Evolutionary conservation across 495 filamentous ascomycete species (phyloP).

Genomic region (Trichoderma virens): DNA sequence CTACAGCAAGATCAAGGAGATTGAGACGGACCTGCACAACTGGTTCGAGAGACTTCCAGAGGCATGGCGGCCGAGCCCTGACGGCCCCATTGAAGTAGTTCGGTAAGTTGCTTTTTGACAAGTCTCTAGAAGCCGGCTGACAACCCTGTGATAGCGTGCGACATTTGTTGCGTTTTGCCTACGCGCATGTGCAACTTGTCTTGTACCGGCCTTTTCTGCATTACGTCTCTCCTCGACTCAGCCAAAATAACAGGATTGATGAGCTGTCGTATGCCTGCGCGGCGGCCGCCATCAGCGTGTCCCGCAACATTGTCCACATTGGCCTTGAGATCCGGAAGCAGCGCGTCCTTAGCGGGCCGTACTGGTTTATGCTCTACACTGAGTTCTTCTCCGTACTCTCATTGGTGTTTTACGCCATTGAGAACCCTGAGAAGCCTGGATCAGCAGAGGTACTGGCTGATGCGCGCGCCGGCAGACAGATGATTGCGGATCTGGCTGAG

Average conservation of each 20-base stretch:
- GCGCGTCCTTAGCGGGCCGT: constrained; percentile 76
- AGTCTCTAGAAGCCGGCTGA: constrained; percentile 13
- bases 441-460: constrained; percentile 72
- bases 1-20: constrained; percentile 80
- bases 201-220: constrained; percentile 94
- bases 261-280: constrained; percentile 86
- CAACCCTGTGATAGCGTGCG: constrained; percentile 52
- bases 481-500: constrained; percentile 67
- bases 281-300: constrained; percentile 84
- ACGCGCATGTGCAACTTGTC: constrained; percentile 88
- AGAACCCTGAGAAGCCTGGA: constrained; percentile 76
- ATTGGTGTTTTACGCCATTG: constrained; percentile 79
- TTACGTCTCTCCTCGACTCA: constrained; percentile 69
- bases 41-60: constrained; percentile 79
- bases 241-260: constrained; percentile 61
- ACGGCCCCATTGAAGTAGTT: constrained; percentile 62
- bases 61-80: constrained; percentile 65
- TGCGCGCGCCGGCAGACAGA: constrained; percentile 72
- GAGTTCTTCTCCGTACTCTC: constrained; percentile 92
- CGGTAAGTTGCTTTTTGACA: constrained; percentile 48
- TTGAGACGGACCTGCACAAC: constrained; percentile 73
- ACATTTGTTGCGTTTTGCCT: constrained; percentile 79
- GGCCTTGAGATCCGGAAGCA: constrained; percentile 80
- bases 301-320: constrained; percentile 90
- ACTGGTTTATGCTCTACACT: constrained; percentile 96